These are phyloP conservation scores for Heliosperma pusillum DNA, from an alignment of 148 eudicot species.

Conservation along the genomic window DNA sequence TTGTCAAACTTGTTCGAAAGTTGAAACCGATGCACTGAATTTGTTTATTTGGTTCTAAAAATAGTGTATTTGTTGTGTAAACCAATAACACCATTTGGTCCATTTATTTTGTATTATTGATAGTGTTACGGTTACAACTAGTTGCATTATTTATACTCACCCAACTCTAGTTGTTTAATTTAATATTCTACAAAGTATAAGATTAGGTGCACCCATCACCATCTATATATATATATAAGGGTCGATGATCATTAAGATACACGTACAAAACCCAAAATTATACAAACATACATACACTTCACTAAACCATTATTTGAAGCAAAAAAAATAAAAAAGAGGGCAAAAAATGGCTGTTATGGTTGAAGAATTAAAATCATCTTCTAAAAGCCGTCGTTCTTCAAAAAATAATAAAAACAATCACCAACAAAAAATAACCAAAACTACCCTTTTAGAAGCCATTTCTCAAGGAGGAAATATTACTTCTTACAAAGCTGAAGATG, in stretches of 20 bases:
- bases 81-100: constrained; percentile 1
- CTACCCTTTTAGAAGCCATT: constrained; percentile 36
- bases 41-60: too few species aligned
- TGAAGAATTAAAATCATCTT: constrained; percentile 4
- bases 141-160: constrained; percentile 12
- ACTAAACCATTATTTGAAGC: not conserved
- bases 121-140: constrained; percentile 8
- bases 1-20: too few species aligned
- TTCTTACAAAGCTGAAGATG: constrained; percentile 39
- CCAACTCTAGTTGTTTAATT: constrained; percentile 12
- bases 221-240: constrained; percentile 20
- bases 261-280: not conserved
- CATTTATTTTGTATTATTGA: not conserved
- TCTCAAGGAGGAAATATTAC: constrained; percentile 32
- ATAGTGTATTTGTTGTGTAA: too few species aligned
- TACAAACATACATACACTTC: not conserved
- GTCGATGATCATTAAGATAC: not conserved
- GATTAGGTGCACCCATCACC: constrained; percentile 15
- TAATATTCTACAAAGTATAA: constrained; percentile 4
- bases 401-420: constrained; percentile 4
- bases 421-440: constrained; percentile 9
- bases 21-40: too few species aligned
- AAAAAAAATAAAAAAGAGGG: not conserved
- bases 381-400: constrained; percentile 12
- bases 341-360: constrained; percentile 18